Base-by-base conservation (phyloP, 345 rosid species). In the Hypericum androsaemum region DNA sequence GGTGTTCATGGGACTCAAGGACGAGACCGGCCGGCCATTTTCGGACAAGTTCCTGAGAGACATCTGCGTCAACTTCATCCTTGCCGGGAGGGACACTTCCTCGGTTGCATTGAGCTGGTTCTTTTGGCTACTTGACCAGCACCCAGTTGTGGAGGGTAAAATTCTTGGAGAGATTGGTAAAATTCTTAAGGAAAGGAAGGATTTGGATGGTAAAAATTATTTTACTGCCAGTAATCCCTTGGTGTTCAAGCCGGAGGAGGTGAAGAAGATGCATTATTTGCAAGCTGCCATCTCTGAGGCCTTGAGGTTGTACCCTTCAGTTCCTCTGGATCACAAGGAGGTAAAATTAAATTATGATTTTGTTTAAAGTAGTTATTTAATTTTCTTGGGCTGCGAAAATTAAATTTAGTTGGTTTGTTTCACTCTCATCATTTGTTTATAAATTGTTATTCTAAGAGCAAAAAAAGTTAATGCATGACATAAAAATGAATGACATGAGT, bases 61-160 rank as follows among this genome's bases (percentile, higher is more conserved):
- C 67, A 83, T 92, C 0, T 88, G 98, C 51, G 95, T 92, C 9
- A 92, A 88, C 64, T 85, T 92, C 42, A 92, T 92, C 15, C 86
- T 92, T 53, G 98, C 98, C 12, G 97, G 98, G 16, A 83, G 98
- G 69, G 98, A 92, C 59, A 88, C 98, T 12, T 92, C 97, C 6
- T 88, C 98, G 0, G 98, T 88, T 43, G 97, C 97, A 13, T 8
- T 92, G 63, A 83, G 94, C 62, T 88, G 98, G 98, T 92, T 84
- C 52, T 84, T 84, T 68, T 88, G 98, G 98, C 63, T 92, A 61
- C 68, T 92, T 22, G 80, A 77, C 53, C 64, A 64, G 74, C 79
- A 81, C 54, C 90, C 88, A 0, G 54, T 12, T 0, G 94, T 76
- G 3, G 90, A 88, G 64, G 75, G 78, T 56, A 77, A 68, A 53